Evolutionary conservation across 208 protist genomes (phyloP), one percentile per base, ranked within the genome.

Genomic region (Leishmania gerbilli): DNA sequence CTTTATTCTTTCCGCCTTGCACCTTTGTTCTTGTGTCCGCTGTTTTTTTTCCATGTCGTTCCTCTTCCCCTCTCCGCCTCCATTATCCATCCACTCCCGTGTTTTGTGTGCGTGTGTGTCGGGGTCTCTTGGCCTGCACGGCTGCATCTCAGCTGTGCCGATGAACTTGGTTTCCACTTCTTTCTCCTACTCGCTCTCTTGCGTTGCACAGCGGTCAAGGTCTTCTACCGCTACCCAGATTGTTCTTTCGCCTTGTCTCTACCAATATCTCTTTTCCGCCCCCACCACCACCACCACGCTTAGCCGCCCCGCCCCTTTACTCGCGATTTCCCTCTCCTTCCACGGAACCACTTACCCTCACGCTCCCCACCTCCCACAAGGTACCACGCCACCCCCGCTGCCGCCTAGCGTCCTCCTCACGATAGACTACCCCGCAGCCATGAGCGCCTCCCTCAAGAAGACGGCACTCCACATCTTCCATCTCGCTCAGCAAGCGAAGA

Each of bases 381-480:
- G 74, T 86, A 58, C 37, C 58, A 65, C 81, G 51, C 40, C 13
- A 4, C 27, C 47, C 9, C 67, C 24, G 65, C 65, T 65, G 24
- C 42, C 42, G 56, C 53, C 56, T 56, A 76, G 4, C 3, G 7
- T 7, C 62, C 27, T 40, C 31, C 31, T 17, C 62, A 40, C 5
- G 31, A 40, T 68, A 40, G 21, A 34, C 31, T 55, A 21, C 58
- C 71, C 47, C 45, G 3, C 58, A 65, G 47, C 65, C 42, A 93
- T 94, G 90, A 85, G 81, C 71, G 78, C 80, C 51, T 62, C 72
- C 60, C 84, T 89, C 49, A 88, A 84, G 71, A 85, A 90, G 79
- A 99, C 97, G 9, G 84, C 90, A 51, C 88, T 99, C 62, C 91
- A 97, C 89, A 76, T 89, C 71, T 87, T 98, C 68, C 96, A 99